phyloP scores from a whole-genome alignment of 495 filamentous ascomycete species.

The Rhypophila decipiens region DNA sequence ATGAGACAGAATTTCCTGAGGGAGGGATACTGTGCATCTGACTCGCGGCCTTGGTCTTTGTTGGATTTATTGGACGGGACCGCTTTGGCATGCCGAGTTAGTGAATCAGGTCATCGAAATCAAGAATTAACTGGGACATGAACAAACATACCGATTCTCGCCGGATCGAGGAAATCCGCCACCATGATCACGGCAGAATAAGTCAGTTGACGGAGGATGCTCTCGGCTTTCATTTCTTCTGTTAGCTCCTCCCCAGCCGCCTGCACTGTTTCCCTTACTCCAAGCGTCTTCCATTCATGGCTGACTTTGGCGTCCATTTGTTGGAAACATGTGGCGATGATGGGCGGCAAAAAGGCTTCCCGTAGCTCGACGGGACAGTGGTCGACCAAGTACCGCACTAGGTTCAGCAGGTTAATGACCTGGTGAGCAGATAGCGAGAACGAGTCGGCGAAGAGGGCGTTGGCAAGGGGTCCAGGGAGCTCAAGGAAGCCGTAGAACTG shows the following conservation, averaged over 20 bases:
- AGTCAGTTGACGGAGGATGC: conserved; percentile 88
- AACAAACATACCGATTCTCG: conserved; percentile 43
- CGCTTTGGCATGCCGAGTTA: background rate
- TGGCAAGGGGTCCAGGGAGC: conserved; percentile 75
- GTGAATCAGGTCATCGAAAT: background rate
- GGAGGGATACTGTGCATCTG: conserved; percentile 32
- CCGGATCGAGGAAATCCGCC: conserved; percentile 75
- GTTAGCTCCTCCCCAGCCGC: conserved; percentile 63
- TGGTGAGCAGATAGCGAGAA: conserved; percentile 86
- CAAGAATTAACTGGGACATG: background rate
- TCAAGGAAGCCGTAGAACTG: conserved; percentile 85
- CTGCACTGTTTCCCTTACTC: conserved; percentile 45
- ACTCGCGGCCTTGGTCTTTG: background rate
- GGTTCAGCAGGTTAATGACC: conserved; percentile 79
- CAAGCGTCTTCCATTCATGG: conserved; percentile 74
- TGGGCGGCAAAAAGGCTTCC: conserved; percentile 75
- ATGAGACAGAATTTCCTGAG: conserved; percentile 77
- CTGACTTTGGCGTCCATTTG: conserved; percentile 83
- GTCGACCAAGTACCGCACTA: conserved; percentile 81
- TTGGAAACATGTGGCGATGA: conserved; percentile 73
- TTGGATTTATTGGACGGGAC: background rate
- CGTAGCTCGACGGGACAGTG: conserved; percentile 77
- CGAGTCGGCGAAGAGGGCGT: conserved; percentile 79
- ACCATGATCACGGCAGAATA: conserved; percentile 88
- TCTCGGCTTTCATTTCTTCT: conserved; percentile 97